Evolutionary conservation across 331 rosid genomes (phyloP), one percentile per base, ranked within the genome.

Genomic region (Quercus lobata): DNA sequence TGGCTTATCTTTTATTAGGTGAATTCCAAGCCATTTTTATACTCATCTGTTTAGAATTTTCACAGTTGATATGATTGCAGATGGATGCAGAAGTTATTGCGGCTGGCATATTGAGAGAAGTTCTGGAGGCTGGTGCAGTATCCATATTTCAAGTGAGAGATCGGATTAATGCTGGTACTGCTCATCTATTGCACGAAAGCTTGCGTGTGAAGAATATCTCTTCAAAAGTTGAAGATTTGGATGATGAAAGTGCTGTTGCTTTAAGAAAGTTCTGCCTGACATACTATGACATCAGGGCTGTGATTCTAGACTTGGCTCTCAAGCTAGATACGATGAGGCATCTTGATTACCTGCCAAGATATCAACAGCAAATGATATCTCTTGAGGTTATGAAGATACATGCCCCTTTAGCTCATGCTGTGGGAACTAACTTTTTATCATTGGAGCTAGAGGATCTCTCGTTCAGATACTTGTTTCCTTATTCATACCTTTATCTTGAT

Each of bases 41-140:
- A 9, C 14, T 41, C 49, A 9, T 41, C 49, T 41, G 49, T 41
- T 41, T 41, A 41, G 49, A 41, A 41, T 41, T 9, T 41, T 41
- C 49, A 41, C 49, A 41, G 49, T 41, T 9, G 49, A 66, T 84
- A 80, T 86, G 78, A 69, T 56, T 84, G 81, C 83, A 91, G 92
- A 93, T 91, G 98, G 99, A 96, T 79, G 99, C 97, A 0, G 99
- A 93, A 79, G 97, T 93, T 53, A 93, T 96, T 78, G 91, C 97
- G 7, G 93, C 97, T 68, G 96, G 92, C 74, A 85, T 96, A 69
- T 86, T 96, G 69, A 83, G 92, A 58, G 91, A 86, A 66, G 92
- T 84, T 44, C 70, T 90, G 83, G 93, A 85, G 60, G 87, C 82
- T 1, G 87, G 96, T 9, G 84, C 83, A 2, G 71, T 95, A 44